Evolutionary conservation across 2,329 filamentous ascomycete species (phyloP), one percentile per base, ranked within the genome.

Genomic region (Akanthomyces uredinophilus): DNA sequence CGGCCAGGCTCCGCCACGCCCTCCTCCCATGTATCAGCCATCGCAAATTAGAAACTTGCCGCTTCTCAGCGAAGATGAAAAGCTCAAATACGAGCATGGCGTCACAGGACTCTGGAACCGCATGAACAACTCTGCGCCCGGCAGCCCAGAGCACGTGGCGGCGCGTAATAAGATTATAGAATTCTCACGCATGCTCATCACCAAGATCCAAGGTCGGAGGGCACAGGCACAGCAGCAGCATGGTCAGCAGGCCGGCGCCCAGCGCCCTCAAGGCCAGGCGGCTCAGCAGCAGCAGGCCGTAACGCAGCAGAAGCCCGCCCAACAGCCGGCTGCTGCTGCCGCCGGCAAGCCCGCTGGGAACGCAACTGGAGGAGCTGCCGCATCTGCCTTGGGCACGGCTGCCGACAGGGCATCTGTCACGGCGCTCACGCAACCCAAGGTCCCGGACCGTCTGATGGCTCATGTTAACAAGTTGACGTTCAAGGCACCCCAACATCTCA

Each of bases 81-180:
- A 83, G 67, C 67, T 67, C 2, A 86, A 85, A 66, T 88, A 87
- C 66, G 83, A 87, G 66, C 72, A 76, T 2, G 85, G 85, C 1
- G 74, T 88, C 0, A 75, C 77, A 11, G 69, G 74, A 1, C 73
- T 88, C 0, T 88, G 83, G 80, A 77, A 73, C 24, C 77, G 83
- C 46, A 79, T 83, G 51, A 79, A 82, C 63, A 79, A 76, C 22
- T 73, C 76, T 0, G 71, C 79, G 0, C 74, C 77, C 1, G 81
- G 81, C 24, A 83, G 82, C 4, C 67, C 68, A 0, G 78, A 81
- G 24, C 79, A 86, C 51, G 71, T 77, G 27, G 74, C 76, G 0
- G 84, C 85, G 0, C 81, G 79, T 65, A 78, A 79, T 46, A 87
- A 87, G 73, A 82, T 88, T 24, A 71, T 75, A 7, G 84, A 87